phyloP scores from a whole-genome alignment of 139 green algal species.

The Astrephomene gubernaculifera region DNA sequence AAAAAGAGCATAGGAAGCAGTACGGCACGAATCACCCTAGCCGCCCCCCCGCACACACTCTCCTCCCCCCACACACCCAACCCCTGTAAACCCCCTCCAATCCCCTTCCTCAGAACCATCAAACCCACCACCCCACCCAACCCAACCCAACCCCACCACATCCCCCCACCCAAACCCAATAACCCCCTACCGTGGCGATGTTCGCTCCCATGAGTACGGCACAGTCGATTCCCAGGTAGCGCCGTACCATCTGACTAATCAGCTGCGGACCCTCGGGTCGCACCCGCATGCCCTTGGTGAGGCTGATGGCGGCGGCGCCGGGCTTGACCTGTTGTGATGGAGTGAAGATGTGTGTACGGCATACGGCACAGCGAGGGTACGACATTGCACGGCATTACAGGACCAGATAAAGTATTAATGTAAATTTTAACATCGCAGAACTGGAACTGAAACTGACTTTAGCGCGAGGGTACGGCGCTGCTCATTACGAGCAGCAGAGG shows the following conservation, averaged over 20 bases:
- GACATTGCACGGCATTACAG: neutral
- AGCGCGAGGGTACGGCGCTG: too few relatives aligned
- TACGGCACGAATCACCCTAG: too few relatives aligned
- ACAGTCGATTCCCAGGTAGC: conserved; percentile 75
- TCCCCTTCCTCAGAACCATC: too few relatives aligned
- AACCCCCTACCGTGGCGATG: conserved; percentile 65
- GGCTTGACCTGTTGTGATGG: conserved; percentile 40
- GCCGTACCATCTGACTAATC: conserved; percentile 78
- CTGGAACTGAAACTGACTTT: too few relatives aligned
- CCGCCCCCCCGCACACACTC: neutral
- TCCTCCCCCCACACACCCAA: neutral
- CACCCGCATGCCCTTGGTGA: conserved; percentile 89
- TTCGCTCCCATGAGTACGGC: conserved; percentile 87
- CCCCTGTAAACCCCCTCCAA: neutral
- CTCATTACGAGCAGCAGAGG: too few relatives aligned
- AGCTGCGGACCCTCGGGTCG: conserved; percentile 81
- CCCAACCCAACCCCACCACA: neutral
- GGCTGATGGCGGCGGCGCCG: conserved; percentile 70
- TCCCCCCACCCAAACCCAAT: neutral
- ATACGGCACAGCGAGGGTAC: neutral
- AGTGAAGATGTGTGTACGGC: neutral
- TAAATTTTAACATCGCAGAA: too few relatives aligned
- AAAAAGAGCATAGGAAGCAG: neutral
- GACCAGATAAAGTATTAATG: too few relatives aligned
- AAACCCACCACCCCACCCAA: neutral